phyloP scores from a whole-genome alignment of 2,329 filamentous ascomycete species.

The Phaeosphaeriaceae sp. region DNA sequence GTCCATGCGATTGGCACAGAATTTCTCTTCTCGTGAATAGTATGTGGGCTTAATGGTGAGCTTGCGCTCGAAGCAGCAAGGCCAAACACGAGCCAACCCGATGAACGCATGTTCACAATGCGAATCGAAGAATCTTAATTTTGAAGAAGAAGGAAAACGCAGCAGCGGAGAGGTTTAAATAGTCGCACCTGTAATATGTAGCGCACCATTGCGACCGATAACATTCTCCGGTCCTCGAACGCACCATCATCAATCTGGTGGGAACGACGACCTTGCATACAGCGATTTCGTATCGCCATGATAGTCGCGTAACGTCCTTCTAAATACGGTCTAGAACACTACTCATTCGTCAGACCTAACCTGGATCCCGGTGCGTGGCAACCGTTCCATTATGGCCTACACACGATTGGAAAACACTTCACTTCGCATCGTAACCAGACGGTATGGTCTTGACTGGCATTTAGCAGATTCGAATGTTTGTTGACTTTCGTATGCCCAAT shows the following conservation, averaged over 20 bases:
- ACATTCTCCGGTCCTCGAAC: background rate
- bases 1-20: slow-evolving; percentile 17
- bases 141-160: background rate
- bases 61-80: slow-evolving; percentile 6
- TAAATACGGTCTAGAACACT: background rate
- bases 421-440: too few species aligned
- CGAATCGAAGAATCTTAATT: background rate
- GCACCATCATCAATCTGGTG: background rate
- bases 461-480: too few species aligned
- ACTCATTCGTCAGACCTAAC: background rate
- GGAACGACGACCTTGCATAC: background rate
- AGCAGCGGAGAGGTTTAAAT: background rate
- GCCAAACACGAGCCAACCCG: slow-evolving; percentile 10
- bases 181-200: background rate
- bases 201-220: background rate
- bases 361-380: background rate
- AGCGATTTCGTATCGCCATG: background rate
- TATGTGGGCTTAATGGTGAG: slow-evolving; percentile 12
- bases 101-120: slow-evolving; percentile 13
- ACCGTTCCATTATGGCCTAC: too few species aligned
- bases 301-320: background rate
- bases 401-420: too few species aligned
- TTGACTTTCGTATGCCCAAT: too few species aligned
- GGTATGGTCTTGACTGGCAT: too few species aligned
- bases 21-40: slow-evolving; percentile 20